phyloP scores from a whole-genome alignment of 805 yeast genomes.

The Hermanozyma aechmeae region DNA sequence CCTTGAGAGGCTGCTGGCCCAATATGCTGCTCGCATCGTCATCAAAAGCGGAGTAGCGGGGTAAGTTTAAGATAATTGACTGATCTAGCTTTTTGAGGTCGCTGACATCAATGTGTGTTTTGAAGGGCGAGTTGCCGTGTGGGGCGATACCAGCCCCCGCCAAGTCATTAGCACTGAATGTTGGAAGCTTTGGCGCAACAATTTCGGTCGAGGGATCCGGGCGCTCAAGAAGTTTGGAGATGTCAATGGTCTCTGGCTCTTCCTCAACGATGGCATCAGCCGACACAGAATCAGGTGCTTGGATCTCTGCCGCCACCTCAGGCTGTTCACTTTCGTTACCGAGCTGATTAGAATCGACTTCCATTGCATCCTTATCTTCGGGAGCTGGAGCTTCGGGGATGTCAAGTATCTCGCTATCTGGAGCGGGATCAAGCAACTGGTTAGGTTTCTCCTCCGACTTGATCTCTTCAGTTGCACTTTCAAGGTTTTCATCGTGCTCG shows the following conservation, averaged over 20 bases:
- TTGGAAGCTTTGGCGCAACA: constrained; percentile 17
- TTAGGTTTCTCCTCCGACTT: too few species aligned
- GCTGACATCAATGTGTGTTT: constrained; percentile 31
- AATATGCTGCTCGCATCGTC: constrained; percentile 14
- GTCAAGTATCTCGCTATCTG: too few species aligned
- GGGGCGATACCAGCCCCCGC: constrained; percentile 6
- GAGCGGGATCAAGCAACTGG: too few species aligned
- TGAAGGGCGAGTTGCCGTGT: constrained; percentile 29
- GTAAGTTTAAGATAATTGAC: constrained; percentile 38
- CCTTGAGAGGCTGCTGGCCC: constrained; percentile 10
- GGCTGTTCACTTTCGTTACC: background rate
- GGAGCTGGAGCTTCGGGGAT: background rate
- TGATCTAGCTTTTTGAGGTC: constrained; percentile 38
- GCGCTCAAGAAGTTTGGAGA: constrained; percentile 18
- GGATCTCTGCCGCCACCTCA: constrained; percentile 1
- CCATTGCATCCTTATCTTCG: background rate
- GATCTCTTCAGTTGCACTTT: too few species aligned
- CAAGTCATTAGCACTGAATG: constrained; percentile 19
- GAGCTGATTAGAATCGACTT: background rate
- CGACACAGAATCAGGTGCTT: too few species aligned
- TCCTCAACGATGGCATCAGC: constrained; percentile 6
- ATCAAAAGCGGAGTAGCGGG: constrained; percentile 40
- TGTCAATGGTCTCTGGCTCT: constrained; percentile 22
- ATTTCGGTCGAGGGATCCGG: constrained; percentile 24
- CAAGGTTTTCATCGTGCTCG: too few species aligned